These are phyloP conservation scores for Fusarium neocosmosporiellum DNA, from an alignment of 2,329 filamentous ascomycete genomes.

Conservation along the genomic window DNA sequence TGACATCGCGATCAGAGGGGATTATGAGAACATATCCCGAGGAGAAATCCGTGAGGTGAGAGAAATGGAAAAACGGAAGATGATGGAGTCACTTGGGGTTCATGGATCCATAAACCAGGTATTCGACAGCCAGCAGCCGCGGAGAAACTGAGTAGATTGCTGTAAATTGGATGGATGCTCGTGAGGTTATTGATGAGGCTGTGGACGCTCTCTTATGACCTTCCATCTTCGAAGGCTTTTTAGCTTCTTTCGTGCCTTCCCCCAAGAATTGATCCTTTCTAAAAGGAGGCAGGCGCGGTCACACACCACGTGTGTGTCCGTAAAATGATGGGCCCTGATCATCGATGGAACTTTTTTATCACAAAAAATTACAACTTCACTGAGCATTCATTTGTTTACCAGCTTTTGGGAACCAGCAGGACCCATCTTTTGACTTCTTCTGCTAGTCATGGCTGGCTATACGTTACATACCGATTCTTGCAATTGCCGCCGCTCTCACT, in stretches of 20 bases:
- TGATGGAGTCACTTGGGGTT: background rate
- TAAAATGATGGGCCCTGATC: background rate
- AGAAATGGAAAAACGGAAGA: background rate
- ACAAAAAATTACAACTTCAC: background rate
- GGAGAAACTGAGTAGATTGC: background rate
- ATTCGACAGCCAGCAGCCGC: background rate
- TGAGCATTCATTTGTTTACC: background rate
- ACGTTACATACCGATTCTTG: background rate
- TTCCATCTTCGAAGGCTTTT: background rate
- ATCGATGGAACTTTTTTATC: background rate
- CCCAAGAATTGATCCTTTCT: background rate
- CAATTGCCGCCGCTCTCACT: conserved; percentile 4
- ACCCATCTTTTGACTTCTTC: background rate
- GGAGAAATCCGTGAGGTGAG: background rate
- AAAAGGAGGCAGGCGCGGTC: background rate
- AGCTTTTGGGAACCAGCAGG: background rate
- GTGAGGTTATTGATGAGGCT: background rate
- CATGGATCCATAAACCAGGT: background rate
- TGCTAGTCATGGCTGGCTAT: background rate
- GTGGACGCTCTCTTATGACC: background rate
- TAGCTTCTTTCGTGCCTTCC: background rate
- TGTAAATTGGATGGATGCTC: background rate
- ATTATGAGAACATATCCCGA: background rate
- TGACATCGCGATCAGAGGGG: background rate
- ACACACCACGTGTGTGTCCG: background rate